Base-by-base conservation (phyloP, 2,329 filamentous ascomycete genomes). In the Thielaviopsis ethacetica region DNA sequence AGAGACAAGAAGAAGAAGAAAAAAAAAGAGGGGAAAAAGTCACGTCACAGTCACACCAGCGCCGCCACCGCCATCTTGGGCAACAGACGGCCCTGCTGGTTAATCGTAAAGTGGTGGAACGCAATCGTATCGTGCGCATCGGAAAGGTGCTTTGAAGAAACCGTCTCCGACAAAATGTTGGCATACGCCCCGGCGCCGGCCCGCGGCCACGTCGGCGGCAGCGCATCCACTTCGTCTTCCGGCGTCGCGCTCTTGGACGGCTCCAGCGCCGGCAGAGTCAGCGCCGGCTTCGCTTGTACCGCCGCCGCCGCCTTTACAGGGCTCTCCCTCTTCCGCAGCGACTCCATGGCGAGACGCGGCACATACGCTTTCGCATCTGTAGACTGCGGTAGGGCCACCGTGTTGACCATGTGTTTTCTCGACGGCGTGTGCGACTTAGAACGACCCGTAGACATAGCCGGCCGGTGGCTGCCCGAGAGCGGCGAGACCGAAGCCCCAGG, bases 21-120 rank as follows among this genome's bases (percentile, higher is more conserved):
- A 26, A 53, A 26, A 53, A 9, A 41, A 57, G 22, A 22, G 17
- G 21, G 47, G 41, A 44, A 26, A 54, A n/a, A 50, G 26, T 13
- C 17, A 30, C 24, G 15, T 44, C 9, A 21, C 13, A 44, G 2
- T 54, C 38, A 61, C 51, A 61, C 59, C 30, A 62, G 58, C 51
- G 56, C 53, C 30, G 60, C 57, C 26, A 59, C 60, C 22, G 60
- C 60, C 60, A 59, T 62, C 59, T 62, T 62, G 22, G 57, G 60
- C 26, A 62, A 50, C 38, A 57, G 50, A 41, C 51, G 49, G 13
- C 56, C 61, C 41, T 44, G 55, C 21, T 56, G 24, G n/a, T 73
- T 70, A 9, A 75, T 70, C 60, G 70, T 65, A 62, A 75, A 75
- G 57, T 74, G 72, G 51, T 72, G 74, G 54, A 75, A 75, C 0